Percentiles rank a stretch among this genome's conserved stretches.
phyloP scores from a whole-genome alignment of 441 rosid species.

The Pelargonium citronellum region DNA sequence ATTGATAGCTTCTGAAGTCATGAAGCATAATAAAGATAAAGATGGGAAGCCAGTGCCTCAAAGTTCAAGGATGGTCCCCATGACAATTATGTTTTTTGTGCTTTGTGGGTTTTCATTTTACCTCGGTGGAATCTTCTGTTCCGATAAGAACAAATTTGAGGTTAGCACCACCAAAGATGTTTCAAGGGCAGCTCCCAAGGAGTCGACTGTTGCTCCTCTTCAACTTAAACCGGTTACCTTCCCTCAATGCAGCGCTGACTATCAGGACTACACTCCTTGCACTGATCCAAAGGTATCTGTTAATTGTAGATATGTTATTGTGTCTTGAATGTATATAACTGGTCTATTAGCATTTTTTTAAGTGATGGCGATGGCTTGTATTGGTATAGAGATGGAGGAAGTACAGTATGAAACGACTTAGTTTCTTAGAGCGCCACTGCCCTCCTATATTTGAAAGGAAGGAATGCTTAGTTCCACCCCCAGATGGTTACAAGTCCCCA shows the following conservation, averaged over 20 bases:
- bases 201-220: constrained; percentile 37
- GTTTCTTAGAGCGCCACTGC: constrained; percentile 92
- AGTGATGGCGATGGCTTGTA: not conserved
- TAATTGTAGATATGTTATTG: not conserved
- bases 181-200: constrained; percentile 42
- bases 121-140: constrained; percentile 78
- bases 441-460: constrained; percentile 84
- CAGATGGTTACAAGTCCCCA: constrained; percentile 86
- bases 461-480: constrained; percentile 87
- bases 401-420: constrained; percentile 71
- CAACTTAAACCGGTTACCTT: constrained; percentile 54
- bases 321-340: not conserved
- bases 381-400: constrained; percentile 78
- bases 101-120: constrained; percentile 81
- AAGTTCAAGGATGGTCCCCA: constrained; percentile 43
- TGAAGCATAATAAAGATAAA: constrained; percentile 51
- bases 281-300: constrained; percentile 80
- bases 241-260: constrained; percentile 70
- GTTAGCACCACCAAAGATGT: constrained; percentile 34
- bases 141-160: constrained; percentile 41
- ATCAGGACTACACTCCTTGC: constrained; percentile 95
- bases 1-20: constrained; percentile 23
- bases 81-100: constrained; percentile 42
- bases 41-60: constrained; percentile 58
- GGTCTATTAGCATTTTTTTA: not conserved